These are phyloP conservation scores for Aspergillus avenaceus DNA, from an alignment of 495 filamentous ascomycete genomes.

Conservation along the genomic window DNA sequence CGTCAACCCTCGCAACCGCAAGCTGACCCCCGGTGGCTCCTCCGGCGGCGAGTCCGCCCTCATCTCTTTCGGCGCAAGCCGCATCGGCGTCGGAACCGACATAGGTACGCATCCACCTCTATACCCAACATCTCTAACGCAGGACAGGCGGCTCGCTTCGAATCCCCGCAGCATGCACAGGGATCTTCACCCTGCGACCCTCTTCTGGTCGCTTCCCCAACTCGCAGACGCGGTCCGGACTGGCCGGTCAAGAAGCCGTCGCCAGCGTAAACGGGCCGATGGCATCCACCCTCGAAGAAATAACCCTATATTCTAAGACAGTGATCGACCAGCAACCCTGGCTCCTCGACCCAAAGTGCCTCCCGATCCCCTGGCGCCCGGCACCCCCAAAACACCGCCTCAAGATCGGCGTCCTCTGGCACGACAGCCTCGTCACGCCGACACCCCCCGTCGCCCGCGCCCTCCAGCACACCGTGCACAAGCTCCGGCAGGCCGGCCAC, in stretches of 20 bases:
- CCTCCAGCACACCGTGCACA: slow-evolving; percentile 42
- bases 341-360: slow-evolving; percentile 35
- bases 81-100: slow-evolving; percentile 65
- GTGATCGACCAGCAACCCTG: slow-evolving; percentile 34
- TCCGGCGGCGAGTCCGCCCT: slow-evolving; percentile 66
- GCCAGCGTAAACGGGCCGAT: slow-evolving; percentile 40
- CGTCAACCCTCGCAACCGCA: slow-evolving; percentile 53
- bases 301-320: slow-evolving; percentile 39
- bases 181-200: slow-evolving; percentile 63
- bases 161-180: slow-evolving; percentile 59
- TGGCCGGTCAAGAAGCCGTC: slow-evolving; percentile 31
- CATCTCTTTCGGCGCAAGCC: slow-evolving; percentile 53
- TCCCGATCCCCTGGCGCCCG: slow-evolving; percentile 41
- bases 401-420: slow-evolving; percentile 56
- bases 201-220: slow-evolving; percentile 53
- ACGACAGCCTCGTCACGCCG: slow-evolving; percentile 59
- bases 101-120: slow-evolving; percentile 47
- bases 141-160: slow-evolving; percentile 59
- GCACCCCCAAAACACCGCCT: slow-evolving; percentile 17
- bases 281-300: slow-evolving; percentile 32
- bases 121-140: background rate
- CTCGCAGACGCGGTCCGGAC: slow-evolving; percentile 17
- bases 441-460: slow-evolving; percentile 61
- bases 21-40: slow-evolving; percentile 57
- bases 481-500: slow-evolving; percentile 30